Evolutionary conservation across 2,329 filamentous ascomycete genomes (phyloP).

Genomic region (Ophiostoma ulmi): DNA sequence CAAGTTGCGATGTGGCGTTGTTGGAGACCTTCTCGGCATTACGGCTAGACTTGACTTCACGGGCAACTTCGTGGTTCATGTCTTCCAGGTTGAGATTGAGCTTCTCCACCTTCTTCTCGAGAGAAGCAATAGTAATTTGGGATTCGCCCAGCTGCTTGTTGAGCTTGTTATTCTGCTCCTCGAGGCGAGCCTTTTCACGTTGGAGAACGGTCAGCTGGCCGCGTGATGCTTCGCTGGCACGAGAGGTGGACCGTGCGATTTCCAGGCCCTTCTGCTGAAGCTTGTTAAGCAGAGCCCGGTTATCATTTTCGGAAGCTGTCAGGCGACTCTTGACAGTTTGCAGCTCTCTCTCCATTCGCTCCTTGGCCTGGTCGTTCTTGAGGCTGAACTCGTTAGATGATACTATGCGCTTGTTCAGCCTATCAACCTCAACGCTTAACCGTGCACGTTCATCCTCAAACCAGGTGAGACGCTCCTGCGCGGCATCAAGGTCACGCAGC

Average conservation of each 20-base stretch:
- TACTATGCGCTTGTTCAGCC: conserved; percentile 78
- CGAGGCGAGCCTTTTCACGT: conserved; percentile 73
- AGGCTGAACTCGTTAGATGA: conserved; percentile 85
- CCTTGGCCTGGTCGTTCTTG: conserved; percentile 89
- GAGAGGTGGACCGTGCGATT: conserved; percentile 83
- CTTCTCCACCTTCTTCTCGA: conserved; percentile 95
- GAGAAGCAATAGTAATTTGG: conserved; percentile 72
- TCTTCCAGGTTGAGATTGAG: conserved; percentile 83
- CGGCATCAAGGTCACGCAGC: conserved; percentile 73
- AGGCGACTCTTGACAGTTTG: conserved; percentile 86
- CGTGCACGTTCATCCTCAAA: conserved; percentile 73
- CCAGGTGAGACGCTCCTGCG: conserved; percentile 68
- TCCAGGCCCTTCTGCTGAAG: conserved; percentile 96
- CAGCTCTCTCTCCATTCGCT: conserved; percentile 84
- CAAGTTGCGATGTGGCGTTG: conserved; percentile 72
- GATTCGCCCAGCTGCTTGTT: conserved; percentile 80
- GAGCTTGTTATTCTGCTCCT: conserved; percentile 76
- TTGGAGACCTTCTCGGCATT: conserved; percentile 87
- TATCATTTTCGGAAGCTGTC: conserved; percentile 91
- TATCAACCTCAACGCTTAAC: conserved; percentile 74
- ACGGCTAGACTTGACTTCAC: conserved; percentile 82
- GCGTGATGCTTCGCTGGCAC: conserved; percentile 76
- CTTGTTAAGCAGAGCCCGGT: conserved; percentile 90
- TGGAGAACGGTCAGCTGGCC: conserved; percentile 71
- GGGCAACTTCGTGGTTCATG: conserved; percentile 82